phyloP scores from a whole-genome alignment of 306 rosid genomes.

The Acacia melanoxylon region DNA sequence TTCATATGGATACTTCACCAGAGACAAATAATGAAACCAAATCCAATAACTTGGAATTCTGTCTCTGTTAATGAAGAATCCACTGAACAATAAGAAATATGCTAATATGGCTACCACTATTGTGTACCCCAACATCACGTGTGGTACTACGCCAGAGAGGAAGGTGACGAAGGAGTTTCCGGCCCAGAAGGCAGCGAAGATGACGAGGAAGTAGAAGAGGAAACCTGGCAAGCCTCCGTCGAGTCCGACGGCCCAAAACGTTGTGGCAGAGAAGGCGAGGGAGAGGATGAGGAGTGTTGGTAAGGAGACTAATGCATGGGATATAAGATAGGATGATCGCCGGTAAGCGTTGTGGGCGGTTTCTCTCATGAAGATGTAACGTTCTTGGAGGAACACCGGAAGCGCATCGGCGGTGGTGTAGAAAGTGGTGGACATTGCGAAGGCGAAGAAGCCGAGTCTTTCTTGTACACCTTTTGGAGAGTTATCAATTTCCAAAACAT shows the following conservation, averaged over 20 bases:
- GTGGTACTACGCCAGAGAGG: background rate
- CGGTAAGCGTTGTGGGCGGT: conserved; percentile 67
- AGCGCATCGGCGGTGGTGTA: conserved; percentile 54
- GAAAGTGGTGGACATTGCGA: conserved; percentile 7
- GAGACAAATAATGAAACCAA: background rate
- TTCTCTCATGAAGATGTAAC: conserved; percentile 71
- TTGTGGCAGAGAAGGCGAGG: conserved; percentile 43
- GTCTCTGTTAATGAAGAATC: background rate
- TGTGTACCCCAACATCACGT: background rate
- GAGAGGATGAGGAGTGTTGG: conserved; percentile 53
- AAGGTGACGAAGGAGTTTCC: conserved; percentile 13
- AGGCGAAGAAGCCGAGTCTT: background rate
- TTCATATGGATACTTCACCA: conserved; percentile 4
- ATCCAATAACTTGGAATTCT: conserved; percentile 1
- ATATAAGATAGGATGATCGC: conserved; percentile 59
- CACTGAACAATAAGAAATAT: background rate
- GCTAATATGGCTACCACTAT: background rate
- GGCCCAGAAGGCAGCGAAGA: background rate
- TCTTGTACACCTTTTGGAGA: background rate
- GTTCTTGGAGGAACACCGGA: conserved; percentile 68
- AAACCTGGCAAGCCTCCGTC: conserved; percentile 35
- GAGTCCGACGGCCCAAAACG: conserved; percentile 74
- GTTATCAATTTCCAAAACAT: background rate
- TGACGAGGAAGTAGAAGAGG: background rate
- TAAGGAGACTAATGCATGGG: conserved; percentile 43